phyloP scores from a whole-genome alignment of 345 rosid genomes.

The Bruguiera sexangula region DNA sequence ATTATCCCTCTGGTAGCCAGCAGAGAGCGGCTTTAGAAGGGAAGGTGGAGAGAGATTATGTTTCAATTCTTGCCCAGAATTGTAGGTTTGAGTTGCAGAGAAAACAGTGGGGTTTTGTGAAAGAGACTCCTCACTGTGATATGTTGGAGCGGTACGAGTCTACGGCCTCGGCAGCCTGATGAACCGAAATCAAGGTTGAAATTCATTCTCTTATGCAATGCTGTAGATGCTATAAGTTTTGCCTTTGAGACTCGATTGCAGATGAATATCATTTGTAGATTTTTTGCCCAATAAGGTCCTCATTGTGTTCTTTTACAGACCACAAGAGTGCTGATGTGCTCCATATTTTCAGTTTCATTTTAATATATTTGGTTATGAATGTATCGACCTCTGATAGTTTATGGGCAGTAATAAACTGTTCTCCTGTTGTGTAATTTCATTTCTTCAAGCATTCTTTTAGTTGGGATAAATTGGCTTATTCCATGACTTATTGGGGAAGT shows the following conservation, averaged over 20 bases:
- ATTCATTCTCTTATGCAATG: conserved; percentile 1
- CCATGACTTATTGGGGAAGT: not conserved
- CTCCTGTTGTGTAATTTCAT: not conserved
- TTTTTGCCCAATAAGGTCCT: conserved; percentile 11
- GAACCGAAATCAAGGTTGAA: conserved; percentile 36
- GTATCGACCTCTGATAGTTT: not conserved
- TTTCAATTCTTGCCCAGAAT: conserved; percentile 59
- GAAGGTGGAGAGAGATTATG: conserved; percentile 75
- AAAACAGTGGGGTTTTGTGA: conserved; percentile 81
- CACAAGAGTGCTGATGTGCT: not conserved
- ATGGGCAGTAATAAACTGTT: not conserved
- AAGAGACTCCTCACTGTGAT: conserved; percentile 83
- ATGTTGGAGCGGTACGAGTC: conserved; percentile 54
- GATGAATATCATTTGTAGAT: not conserved
- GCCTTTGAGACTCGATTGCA: not conserved
- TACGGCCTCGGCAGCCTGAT: conserved; percentile 36
- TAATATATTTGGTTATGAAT: not conserved
- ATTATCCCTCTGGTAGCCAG: conserved; percentile 48
- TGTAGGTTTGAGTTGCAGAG: conserved; percentile 85
- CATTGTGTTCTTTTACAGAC: not conserved
- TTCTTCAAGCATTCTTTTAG: not conserved
- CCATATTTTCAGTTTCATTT: not conserved
- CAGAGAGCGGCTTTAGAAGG: conserved; percentile 52
- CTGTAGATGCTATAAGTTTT: conserved; percentile 5
- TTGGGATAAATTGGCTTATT: not conserved